Evolutionary conservation across 768 basidiomycete genomes (phyloP), one percentile per base, ranked within the genome.

Genomic region (Russula foetens): DNA sequence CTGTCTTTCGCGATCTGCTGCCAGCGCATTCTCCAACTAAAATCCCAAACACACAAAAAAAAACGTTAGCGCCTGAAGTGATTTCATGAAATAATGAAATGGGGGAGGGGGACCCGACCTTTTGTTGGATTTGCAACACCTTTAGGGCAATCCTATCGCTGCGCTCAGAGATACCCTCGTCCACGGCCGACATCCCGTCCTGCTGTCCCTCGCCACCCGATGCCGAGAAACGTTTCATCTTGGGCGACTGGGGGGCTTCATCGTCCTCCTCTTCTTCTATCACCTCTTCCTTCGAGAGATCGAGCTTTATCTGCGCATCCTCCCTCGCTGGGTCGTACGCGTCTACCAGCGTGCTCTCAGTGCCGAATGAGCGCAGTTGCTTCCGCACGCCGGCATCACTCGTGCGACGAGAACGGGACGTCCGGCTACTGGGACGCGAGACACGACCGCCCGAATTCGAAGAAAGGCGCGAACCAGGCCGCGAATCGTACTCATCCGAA

Each of bases 141-240:
- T 93, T 92, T 70, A 89, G 84, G 26, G 90, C 87, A 57, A 97
- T 94, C 69, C 82, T 84, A 67, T 95, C 93, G 65, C 88, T 92
- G 70, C 86, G 85, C 69, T 85, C 80, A 64, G 83, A 88, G 71
- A 94, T 91, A 47, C 86, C 85, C 70, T 90, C 86, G 66, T 92
- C 91, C 17, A 91, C 88, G n/a, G 89, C 90, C 59, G 76, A 80
- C 86, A 92, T 91, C 24, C 85, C 85, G 69, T 90, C 88, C 65
- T 88, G 88, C 48, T 79, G 79, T 41, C 73, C 69, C 63, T 87
- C 89, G 35, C 78, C 74, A 43, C 81, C 82, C 21, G 83, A 80
- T 11, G 85, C 86, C 2, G 90, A 91, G 73, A 92, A 93, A 12
- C 90, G 80, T 72, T 91, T 91, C 78, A 84, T 85, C 73, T 79